Evolutionary conservation across 2,329 filamentous ascomycete species (phyloP), one percentile per base, ranked within the genome.

Genomic region (Pseudogymnoascus sp.): DNA sequence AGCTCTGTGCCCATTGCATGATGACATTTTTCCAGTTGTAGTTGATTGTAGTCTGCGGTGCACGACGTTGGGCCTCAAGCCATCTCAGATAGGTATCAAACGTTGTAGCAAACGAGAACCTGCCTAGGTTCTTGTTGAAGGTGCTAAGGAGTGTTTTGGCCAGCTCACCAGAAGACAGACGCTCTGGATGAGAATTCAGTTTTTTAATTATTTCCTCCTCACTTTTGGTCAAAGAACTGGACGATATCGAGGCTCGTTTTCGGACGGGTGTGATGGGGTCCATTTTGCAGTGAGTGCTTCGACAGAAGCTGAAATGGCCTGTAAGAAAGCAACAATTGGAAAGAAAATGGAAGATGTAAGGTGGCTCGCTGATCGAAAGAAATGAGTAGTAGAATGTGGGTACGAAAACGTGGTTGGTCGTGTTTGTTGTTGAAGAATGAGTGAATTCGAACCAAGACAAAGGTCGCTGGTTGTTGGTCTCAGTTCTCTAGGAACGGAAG

Each of bases 61-160:
- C 16, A 7, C 43, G 39, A 11, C 66, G 66, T 22, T 70, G 67
- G 1, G 66, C 58, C 34, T 69, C 66, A 8, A 70, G 63, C 69
- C 67, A 70, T 14, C 63, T 62, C 37, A 69, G 59, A 35, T 69
- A 70, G 8, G 65, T 59, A 1, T 28, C 57, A n/a, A 68, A 41
- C 1, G 62, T 67, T 8, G 18, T 39, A 9, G 57, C 50, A 28
- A 39, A 54, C 16, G 67, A 62, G 7, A 63, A 62, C 16, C 32
- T 54, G 1, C 57, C 47, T n/a, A 69, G 28, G 25, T 41, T 60
- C 32, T 63, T 65, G n/a, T 65, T 64, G 2, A 70, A 57, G 4
- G 60, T 39, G 16, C 61, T 64, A n/a, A 69, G 59, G 4, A 65
- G 59, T 30, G 66, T 62, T 5, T 57, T 47, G 22, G 61, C 37